A percentile compares a stretch with the other conserved stretches of the same genome.
Evolutionary conservation across 192 early-diverging fungal species (phyloP).

Genomic region (Linnemannia exigua): DNA sequence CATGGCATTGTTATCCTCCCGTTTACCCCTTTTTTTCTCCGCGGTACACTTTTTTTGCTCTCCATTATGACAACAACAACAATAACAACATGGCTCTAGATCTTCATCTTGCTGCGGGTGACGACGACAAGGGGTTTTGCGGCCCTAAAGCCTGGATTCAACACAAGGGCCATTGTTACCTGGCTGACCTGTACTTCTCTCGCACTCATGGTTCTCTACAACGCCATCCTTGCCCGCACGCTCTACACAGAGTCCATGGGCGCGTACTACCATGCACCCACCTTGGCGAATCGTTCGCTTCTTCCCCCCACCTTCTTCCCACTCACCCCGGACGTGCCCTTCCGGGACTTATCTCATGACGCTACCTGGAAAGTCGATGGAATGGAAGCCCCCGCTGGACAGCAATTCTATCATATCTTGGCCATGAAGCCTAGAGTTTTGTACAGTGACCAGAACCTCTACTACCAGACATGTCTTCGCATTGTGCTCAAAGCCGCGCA

Average conservation of each 20-base stretch:
- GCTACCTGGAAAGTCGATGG: neutral
- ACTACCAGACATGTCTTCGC: slow-evolving; percentile 11
- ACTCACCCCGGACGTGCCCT: slow-evolving; percentile 11
- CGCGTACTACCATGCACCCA: slow-evolving; percentile 24
- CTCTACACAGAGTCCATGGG: slow-evolving; percentile 47
- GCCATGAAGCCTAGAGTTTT: slow-evolving; percentile 32
- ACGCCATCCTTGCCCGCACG: slow-evolving; percentile 24
- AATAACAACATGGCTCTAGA: slow-evolving; percentile 9
- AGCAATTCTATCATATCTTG: slow-evolving; percentile 22
- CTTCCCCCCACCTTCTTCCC: neutral
- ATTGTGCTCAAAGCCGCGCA: slow-evolving; percentile 24
- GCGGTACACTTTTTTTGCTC: neutral
- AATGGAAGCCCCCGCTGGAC: neutral
- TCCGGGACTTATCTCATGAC: slow-evolving; percentile 20
- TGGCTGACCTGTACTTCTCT: slow-evolving; percentile 42
- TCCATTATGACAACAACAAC: too few species aligned
- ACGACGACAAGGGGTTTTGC: slow-evolving; percentile 54
- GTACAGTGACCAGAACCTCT: neutral
- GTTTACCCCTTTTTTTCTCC: neutral
- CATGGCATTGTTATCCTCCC: neutral
- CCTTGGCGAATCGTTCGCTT: neutral
- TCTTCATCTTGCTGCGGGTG: slow-evolving; percentile 47
- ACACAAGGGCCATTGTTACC: slow-evolving; percentile 44
- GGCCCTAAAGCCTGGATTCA: slow-evolving; percentile 47
- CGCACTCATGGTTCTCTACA: slow-evolving; percentile 38